phyloP scores from a whole-genome alignment of 495 filamentous ascomycete genomes.

The Neurospora terricola region DNA sequence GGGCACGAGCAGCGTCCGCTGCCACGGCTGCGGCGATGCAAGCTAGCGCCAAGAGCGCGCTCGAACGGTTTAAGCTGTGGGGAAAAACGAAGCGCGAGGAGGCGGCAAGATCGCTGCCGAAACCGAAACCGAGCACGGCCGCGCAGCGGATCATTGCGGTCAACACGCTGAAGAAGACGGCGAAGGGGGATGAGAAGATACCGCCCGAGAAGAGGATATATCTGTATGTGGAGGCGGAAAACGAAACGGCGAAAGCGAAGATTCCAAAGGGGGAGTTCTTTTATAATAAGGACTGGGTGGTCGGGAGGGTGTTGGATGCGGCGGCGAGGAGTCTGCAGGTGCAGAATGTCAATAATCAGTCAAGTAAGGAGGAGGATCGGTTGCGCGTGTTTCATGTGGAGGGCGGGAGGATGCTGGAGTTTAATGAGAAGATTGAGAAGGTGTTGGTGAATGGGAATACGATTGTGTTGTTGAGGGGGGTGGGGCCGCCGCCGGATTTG shows the following conservation, averaged over 20 bases:
- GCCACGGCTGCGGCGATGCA: conserved; percentile 34
- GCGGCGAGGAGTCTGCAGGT: conserved; percentile 74
- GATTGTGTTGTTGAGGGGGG: conserved; percentile 76
- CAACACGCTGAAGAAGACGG: conserved; percentile 68
- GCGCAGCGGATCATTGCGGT: conserved; percentile 52
- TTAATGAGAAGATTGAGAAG: conserved; percentile 70
- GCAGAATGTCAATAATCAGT: conserved; percentile 81
- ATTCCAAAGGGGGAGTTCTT: conserved; percentile 72
- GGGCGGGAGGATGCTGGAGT: conserved; percentile 72
- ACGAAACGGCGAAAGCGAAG: conserved; percentile 63
- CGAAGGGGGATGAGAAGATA: conserved; percentile 79
- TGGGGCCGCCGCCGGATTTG: conserved; percentile 49
- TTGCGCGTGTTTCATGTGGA: conserved; percentile 88
- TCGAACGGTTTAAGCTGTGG: conserved; percentile 52
- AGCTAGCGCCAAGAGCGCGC: conserved; percentile 53
- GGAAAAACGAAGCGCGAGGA: conserved; percentile 38
- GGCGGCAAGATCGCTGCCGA: conserved; percentile 39
- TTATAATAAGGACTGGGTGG: conserved; percentile 76
- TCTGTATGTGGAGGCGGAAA: conserved; percentile 75
- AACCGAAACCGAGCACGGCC: conserved; percentile 49
- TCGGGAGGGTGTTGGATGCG: conserved; percentile 79
- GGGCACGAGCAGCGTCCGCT: conserved; percentile 40
- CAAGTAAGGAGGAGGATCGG: conserved; percentile 62
- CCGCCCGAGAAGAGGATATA: conserved; percentile 74
- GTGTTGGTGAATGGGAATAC: conserved; percentile 70